Conservation (phyloP, 2,329 filamentous ascomycete species). For the Cucurbitaria berberidis region DNA sequence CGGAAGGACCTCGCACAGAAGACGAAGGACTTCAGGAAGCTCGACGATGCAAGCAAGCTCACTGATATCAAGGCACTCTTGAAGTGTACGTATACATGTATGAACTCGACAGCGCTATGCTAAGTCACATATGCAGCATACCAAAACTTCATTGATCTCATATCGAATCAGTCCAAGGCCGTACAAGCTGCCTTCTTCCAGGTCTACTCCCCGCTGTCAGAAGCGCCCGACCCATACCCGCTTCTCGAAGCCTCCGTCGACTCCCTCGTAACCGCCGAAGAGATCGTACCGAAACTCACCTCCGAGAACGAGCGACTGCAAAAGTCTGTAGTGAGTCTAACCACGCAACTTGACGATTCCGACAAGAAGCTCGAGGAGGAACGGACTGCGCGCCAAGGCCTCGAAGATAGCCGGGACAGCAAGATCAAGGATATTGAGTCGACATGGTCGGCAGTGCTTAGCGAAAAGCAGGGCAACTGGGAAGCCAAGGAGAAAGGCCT, state of each 20-base stretch:
- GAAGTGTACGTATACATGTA: constrained; percentile 65
- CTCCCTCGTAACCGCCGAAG: constrained; percentile 87
- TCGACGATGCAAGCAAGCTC: constrained; percentile 87
- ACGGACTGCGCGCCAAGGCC: constrained; percentile 70
- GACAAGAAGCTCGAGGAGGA: constrained; percentile 83
- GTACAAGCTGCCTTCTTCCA: constrained; percentile 93
- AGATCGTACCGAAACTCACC: constrained; percentile 88
- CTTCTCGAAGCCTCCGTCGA: constrained; percentile 96
- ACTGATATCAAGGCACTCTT: constrained; percentile 86
- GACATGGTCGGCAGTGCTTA: constrained; percentile 87
- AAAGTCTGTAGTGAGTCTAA: constrained; percentile 74
- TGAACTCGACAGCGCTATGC: constrained; percentile 3
- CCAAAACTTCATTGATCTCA: constrained; percentile 94
- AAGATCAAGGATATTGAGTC: constrained; percentile 88
- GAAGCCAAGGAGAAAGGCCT: constrained; percentile 87
- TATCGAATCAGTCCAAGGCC: constrained; percentile 94
- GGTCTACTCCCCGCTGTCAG: constrained; percentile 89
- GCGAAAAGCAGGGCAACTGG: constrained; percentile 97
- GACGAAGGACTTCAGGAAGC: constrained; percentile 95
- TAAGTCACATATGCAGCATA: constrained; percentile 69
- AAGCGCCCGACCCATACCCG: constrained; percentile 95
- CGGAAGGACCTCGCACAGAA: constrained; percentile 98
- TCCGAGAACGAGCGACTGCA: constrained; percentile 89
- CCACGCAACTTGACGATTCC: constrained; percentile 79
- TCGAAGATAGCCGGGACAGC: constrained; percentile 77